Base-by-base conservation (phyloP, 2,329 filamentous ascomycete species). In the Paraconiothyrium brasiliense region DNA sequence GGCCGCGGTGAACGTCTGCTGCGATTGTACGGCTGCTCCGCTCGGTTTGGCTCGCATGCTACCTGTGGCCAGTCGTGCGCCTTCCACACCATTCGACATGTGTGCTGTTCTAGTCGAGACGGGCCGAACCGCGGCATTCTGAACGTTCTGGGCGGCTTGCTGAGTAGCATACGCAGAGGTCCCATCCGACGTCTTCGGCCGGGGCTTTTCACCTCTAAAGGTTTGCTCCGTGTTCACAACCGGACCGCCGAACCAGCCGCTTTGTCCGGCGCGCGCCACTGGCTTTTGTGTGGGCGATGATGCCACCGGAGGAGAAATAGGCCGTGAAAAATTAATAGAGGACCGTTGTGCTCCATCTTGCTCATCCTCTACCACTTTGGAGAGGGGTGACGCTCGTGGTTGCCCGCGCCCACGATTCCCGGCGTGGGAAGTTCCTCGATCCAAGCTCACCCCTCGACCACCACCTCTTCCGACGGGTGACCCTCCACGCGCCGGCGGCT, bases 271-370 rank as follows among this genome's bases (percentile, higher is more conserved):
- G 32, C 59, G 65, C 3, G 62, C 57, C 39, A 58, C 65, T 43
- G 47, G 62, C 39, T 50, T 13, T 24, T 27, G 27, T 10, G 52
- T 58, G 48, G 62, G 68, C 14, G 69, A 66, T 27, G 67, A 60
- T 63, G 62, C 69, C 44, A 78, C 83, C 57, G 82, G 82, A 13
- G 85, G 75, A 55, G 80, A 80, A 65, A 83, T 85, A 43, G 85
- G 85, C 34, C 84, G 80, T 49, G 85, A 87, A 69, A 86, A 86
- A 75, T 87, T 87, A 67, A 85, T 76, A 8, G 74, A 81, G 61
- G 75, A 81, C 62, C 79, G 78, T 67, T 76, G 76, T 67, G 75
- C 80, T 37, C 77, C 76, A 58, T 81, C 78, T 41, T 77, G 75
- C 13, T 83, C 82, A 63, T 80, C 63, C 69, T 82, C 80, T 32